Evolutionary conservation across 306 rosid genomes (phyloP), one percentile per base, ranked within the genome.

Genomic region (Clitoria ternatea): DNA sequence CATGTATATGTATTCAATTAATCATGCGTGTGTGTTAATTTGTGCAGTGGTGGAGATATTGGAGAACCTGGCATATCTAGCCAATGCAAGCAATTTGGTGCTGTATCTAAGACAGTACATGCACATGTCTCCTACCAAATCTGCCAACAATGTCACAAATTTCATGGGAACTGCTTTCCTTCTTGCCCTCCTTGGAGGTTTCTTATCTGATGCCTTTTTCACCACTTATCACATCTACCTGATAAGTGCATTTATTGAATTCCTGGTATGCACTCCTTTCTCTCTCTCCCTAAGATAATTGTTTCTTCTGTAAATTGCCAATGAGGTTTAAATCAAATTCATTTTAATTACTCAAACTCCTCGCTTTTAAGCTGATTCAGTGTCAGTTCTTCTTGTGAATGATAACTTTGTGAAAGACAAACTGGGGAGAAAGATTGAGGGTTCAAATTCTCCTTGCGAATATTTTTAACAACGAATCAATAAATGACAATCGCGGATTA

Each of bases 111-210:
- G 69, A 0, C 4, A 85, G 1, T 71, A 78, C 77, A 91, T 95
- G 97, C 89, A 95, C 69, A 80, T 95, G 35, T 84, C 97, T 20
- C 99, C 96, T 4, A 70, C 96, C 0, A 83, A 86, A 79, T 85
- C 99, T 0, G 97, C 99, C 8, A 91, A 81, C 77, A 70, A 84
- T 83, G 99, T 95, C 79, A 95, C 99, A 17, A 81, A 80, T 83
- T 95, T 91, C 92, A 95, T 95, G 99, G 99, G 96, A 26, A 89
- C 99, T 0, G 81, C 99, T 24, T 95, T 95, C 74, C 92, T 95
- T 26, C 95, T 95, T 23, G 97, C 96, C 64, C 95, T 95, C 24
- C 96, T 95, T 6, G 99, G 99, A 18, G 99, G 99, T 72, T 91
- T 95, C 79, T 71, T 95, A 57, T 89, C 91, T 22, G 99, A 95